A percentile compares a stretch with the other conserved stretches of the same genome.
Evolutionary conservation across 1,139 yeast genomes (phyloP).

Genomic region (Pichia sp.): DNA sequence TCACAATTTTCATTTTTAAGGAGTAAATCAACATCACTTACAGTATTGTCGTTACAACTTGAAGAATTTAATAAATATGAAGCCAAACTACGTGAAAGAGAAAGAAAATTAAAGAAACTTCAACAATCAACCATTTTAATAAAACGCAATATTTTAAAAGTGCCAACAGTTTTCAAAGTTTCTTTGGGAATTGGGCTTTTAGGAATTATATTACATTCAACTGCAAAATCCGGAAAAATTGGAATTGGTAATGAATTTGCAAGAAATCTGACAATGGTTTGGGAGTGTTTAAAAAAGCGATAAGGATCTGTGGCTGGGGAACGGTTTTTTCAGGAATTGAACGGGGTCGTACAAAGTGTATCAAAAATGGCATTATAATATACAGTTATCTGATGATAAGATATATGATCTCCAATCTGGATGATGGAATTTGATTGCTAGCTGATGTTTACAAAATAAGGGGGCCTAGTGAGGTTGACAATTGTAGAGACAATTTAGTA

Average conservation of each 20-base stretch:
- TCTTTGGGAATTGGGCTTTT: conserved; percentile 25
- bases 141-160: background rate
- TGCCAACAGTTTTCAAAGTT: conserved; percentile 17
- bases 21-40: conserved; percentile 8
- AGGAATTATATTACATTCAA: conserved; percentile 13
- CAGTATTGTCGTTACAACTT: conserved; percentile 17
- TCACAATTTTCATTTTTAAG: conserved; percentile 27
- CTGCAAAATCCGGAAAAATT: background rate
- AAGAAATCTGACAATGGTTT: background rate
- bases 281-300: background rate
- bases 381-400: too few relatives aligned
- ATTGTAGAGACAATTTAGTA: too few relatives aligned
- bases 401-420: too few relatives aligned
- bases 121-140: background rate
- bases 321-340: too few relatives aligned
- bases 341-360: too few relatives aligned
- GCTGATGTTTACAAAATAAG: too few relatives aligned
- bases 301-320: background rate
- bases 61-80: conserved; percentile 4
- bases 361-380: too few relatives aligned
- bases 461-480: too few relatives aligned
- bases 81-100: background rate
- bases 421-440: too few relatives aligned
- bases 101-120: background rate
- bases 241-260: background rate